phyloP scores from a whole-genome alignment of 2,329 filamentous ascomycete species.

The Xylariaceae sp. region DNA sequence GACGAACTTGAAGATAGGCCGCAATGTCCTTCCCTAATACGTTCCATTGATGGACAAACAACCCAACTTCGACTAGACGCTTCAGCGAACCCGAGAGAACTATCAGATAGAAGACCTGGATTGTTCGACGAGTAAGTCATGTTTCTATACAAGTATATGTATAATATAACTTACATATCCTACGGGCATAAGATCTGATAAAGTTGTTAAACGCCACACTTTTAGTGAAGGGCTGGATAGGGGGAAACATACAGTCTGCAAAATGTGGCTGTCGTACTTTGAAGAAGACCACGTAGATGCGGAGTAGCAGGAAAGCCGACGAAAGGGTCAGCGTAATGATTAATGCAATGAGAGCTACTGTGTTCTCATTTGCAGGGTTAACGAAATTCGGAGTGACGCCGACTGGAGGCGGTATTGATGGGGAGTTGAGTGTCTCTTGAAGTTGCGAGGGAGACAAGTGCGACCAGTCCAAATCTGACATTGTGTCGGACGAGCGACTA shows the following conservation, averaged over 20 bases:
- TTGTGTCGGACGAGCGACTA: not conserved
- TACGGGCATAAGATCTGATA: conserved; percentile 5
- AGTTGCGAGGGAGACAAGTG: conserved; percentile 3
- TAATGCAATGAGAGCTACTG: not conserved
- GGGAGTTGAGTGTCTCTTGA: not conserved
- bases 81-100: not conserved
- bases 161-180: conserved; percentile 3
- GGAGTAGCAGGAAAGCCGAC: not conserved
- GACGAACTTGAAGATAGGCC: conserved; percentile 5
- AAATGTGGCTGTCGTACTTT: conserved; percentile 2
- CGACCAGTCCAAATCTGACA: conserved; percentile 6
- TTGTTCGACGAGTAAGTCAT: not conserved
- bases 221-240: not conserved
- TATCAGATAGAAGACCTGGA: not conserved
- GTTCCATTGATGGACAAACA: conserved; percentile 9
- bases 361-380: conserved; percentile 1
- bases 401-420: conserved; percentile 3
- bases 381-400: conserved; percentile 5
- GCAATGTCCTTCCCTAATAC: conserved; percentile 3
- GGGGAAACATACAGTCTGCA: conserved; percentile 3
- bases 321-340: not conserved
- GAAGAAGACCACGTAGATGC: conserved; percentile 3
- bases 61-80: not conserved
- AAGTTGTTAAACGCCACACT: not conserved
- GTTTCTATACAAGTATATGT: not conserved